Percentiles rank a stretch among this genome's conserved stretches.
phyloP scores from a whole-genome alignment of 352 stramenopile genomes.

The Phytophthora megakarya region DNA sequence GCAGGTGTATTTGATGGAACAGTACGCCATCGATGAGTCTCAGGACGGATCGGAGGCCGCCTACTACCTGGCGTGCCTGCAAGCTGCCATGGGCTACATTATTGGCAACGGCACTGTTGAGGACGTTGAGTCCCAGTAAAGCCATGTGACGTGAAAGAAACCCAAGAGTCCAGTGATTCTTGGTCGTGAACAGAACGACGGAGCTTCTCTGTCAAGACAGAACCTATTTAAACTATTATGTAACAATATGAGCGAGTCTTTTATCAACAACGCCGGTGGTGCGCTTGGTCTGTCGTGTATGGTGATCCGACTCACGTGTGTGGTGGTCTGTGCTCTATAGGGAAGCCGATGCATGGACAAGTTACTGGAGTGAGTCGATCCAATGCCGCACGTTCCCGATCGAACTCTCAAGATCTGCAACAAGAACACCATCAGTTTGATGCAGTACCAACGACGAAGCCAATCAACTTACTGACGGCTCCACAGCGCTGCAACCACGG shows the following conservation, averaged over 20 bases:
- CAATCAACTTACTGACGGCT: conserved; percentile 59
- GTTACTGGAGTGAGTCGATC: conserved; percentile 74
- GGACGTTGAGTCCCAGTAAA: conserved; percentile 23
- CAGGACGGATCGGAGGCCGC: conserved; percentile 77
- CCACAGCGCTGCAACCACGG: conserved; percentile 72
- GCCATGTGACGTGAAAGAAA: conserved; percentile 9
- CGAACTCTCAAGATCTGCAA: conserved; percentile 33
- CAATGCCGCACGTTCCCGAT: conserved; percentile 67
- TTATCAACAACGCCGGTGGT: conserved; percentile 26
- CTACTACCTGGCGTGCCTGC: conserved; percentile 83
- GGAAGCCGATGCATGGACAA: background rate
- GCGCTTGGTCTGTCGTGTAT: background rate
- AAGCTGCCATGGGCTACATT: conserved; percentile 83
- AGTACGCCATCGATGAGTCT: conserved; percentile 71
- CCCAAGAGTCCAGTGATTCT: conserved; percentile 4
- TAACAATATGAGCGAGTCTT: conserved; percentile 41
- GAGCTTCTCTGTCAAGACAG: conserved; percentile 21
- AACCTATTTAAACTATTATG: conserved; percentile 45
- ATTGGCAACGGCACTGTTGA: conserved; percentile 43
- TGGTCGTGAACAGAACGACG: conserved; percentile 29
- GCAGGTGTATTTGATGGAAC: conserved; percentile 81
- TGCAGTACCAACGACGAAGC: conserved; percentile 22
- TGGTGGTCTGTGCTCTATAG: conserved; percentile 7
- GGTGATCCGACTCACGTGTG: conserved; percentile 7
- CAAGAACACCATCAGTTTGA: conserved; percentile 22